These are phyloP conservation scores for Aspergillus transmontanensis DNA, from an alignment of 2,329 filamentous ascomycete genomes.

Conservation along the genomic window DNA sequence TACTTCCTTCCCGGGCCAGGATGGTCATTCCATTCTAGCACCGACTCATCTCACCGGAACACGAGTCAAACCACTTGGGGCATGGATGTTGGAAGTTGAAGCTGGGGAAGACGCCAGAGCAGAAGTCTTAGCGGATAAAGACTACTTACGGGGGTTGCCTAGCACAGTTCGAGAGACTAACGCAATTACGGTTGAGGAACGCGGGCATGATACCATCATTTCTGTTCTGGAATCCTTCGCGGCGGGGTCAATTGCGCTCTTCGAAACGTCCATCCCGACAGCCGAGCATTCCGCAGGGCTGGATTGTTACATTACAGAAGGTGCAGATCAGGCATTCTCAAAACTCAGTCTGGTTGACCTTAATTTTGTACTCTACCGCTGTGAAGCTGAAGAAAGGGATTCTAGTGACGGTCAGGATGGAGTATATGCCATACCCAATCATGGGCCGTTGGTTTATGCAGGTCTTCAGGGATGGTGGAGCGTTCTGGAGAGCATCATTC, in stretches of 20 bases:
- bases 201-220: conserved; percentile 75
- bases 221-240: conserved; percentile 81
- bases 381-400: conserved; percentile 84
- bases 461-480: conserved; percentile 99
- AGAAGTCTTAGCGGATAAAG: conserved; percentile 67
- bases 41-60: conserved; percentile 82
- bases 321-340: conserved; percentile 75
- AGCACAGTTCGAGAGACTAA: conserved; percentile 75
- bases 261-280: conserved; percentile 92
- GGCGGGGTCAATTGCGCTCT: conserved; percentile 90
- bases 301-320: conserved; percentile 82
- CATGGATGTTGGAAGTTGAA: conserved; percentile 91
- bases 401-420: conserved; percentile 78
- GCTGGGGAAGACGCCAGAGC: conserved; percentile 69
- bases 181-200: conserved; percentile 72
- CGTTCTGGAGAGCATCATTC: conserved; percentile 78
- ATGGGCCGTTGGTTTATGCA: conserved; percentile 87
- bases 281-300: conserved; percentile 82
- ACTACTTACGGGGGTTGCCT: conserved; percentile 77
- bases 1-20: conserved; percentile 90
- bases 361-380: conserved; percentile 89
- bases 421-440: conserved; percentile 81
- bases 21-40: conserved; percentile 77
- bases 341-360: conserved; percentile 77
- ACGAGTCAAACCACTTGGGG: conserved; percentile 80